Percentiles rank a stretch among this genome's conserved stretches.
Evolutionary conservation across 306 rosid species (phyloP).

Genomic region (Biancaea sappan): DNA sequence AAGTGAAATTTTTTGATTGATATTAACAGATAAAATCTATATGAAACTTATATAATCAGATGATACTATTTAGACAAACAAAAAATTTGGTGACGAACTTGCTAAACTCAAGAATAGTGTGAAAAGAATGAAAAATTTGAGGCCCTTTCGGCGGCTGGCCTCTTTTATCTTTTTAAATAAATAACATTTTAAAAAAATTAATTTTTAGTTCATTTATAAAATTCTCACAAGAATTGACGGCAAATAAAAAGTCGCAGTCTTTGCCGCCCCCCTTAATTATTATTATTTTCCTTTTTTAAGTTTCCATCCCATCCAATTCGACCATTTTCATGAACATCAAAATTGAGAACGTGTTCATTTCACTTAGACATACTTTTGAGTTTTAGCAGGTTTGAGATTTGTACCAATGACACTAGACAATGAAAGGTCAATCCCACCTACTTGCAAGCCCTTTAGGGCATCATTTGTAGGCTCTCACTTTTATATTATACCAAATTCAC

Average conservation of each 20-base stretch:
- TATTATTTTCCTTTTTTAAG: not conserved
- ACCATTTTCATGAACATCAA: not conserved
- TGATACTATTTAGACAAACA: no score
- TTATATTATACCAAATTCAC: not conserved
- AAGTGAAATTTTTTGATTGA: no score
- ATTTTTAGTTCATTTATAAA: not conserved
- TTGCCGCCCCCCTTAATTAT: slow-evolving; percentile 32
- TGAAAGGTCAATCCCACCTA: slow-evolving; percentile 37
- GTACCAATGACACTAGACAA: not conserved
- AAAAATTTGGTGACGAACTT: not conserved
- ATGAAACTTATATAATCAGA: no score
- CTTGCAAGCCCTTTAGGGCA: not conserved
- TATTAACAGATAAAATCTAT: no score
- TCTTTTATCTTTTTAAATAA: not conserved
- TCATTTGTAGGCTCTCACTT: not conserved
- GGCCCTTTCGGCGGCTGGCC: slow-evolving; percentile 24
- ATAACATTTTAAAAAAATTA: no score
- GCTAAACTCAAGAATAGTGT: not conserved
- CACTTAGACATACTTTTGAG: slow-evolving; percentile 44
- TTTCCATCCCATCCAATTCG: not conserved
- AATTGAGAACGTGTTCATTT: slow-evolving; percentile 58
- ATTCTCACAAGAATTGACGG: slow-evolving; percentile 37
- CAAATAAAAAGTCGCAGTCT: slow-evolving; percentile 10
- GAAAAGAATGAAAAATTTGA: not conserved
- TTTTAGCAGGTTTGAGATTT: not conserved